These are phyloP conservation scores for Citrus reticulata DNA, from an alignment of 345 rosid species.

Conservation along the genomic window DNA sequence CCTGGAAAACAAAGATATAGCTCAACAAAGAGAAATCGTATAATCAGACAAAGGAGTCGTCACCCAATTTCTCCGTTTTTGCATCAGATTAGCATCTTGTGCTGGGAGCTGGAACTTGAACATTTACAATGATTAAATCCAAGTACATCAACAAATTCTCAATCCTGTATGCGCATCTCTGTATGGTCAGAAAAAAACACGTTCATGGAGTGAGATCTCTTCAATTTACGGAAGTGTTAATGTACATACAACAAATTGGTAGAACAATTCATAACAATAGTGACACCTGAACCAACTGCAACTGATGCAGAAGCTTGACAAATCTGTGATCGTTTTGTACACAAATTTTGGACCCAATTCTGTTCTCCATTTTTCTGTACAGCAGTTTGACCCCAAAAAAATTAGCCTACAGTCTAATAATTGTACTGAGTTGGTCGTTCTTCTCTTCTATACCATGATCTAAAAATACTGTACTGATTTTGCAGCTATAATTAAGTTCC, in stretches of 20 bases:
- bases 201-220: constrained; percentile 11
- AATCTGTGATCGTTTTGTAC: constrained; percentile 11
- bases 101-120: not conserved
- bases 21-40: not conserved
- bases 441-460: constrained; percentile 17
- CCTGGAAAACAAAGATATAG: not conserved
- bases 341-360: constrained; percentile 23
- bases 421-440: constrained; percentile 3
- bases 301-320: constrained; percentile 17
- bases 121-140: not conserved
- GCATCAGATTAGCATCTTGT: not conserved
- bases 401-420: constrained; percentile 14
- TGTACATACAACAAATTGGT: constrained; percentile 33
- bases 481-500: constrained; percentile 3
- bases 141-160: not conserved
- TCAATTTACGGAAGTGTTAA: constrained; percentile 16
- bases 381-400: constrained; percentile 27
- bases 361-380: constrained; percentile 34
- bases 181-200: not conserved
- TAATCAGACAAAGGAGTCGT: not conserved
- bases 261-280: constrained; percentile 14
- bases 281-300: constrained; percentile 15
- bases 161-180: not conserved
- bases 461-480: constrained; percentile 26
- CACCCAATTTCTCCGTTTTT: not conserved